Evolutionary conservation across 805 yeast species (phyloP), one percentile per base, ranked within the genome.

Genomic region (Starmerella lactis-condensi): DNA sequence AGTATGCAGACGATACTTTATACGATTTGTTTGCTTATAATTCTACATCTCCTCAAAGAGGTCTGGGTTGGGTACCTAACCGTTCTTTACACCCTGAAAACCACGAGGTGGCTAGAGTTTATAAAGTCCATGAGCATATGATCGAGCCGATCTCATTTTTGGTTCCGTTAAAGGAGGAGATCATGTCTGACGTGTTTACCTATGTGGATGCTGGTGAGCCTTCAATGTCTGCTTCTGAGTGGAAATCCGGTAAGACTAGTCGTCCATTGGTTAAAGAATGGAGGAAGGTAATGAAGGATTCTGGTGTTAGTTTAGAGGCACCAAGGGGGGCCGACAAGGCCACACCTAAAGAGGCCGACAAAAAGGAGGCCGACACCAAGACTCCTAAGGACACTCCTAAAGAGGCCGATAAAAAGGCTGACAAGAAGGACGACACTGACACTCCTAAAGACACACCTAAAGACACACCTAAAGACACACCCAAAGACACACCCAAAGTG

Each of bases 21-120:
- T 72, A 63, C 54, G 79, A 76, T 44, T 58, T 89, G 37, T 77
- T 93, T n/a, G 94, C 85, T 52, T 89, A 67, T 53, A 72, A 73
- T 38, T 81, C 95, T 3, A 67, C 72, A 2, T 91, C 79, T 21
- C 89, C 98, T 2, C 98, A 89, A 62, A 75, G 98, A 54, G 99
- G 99, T 2, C 72, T 85, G 50, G 91, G 94, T 0, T 66, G 75
- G 29, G 69, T 85, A 9, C 96, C 98, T 32, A 81, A 81, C 51
- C 63, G 78, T 42, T 62, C 68, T 12, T 83, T 83, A 7, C 73
- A 74, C 44, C 66, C 81, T 23, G 67, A 68, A 39, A 89, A 78
- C 23, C 83, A 79, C 51, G 98, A 89, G 56, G 70, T 89, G 25
- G 62, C 79, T 35, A 71, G 69, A 46, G 69, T 75, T 26, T 89